phyloP scores from a whole-genome alignment of 768 basidiomycete genomes.

The Macrolepiota albuminosa region DNA sequence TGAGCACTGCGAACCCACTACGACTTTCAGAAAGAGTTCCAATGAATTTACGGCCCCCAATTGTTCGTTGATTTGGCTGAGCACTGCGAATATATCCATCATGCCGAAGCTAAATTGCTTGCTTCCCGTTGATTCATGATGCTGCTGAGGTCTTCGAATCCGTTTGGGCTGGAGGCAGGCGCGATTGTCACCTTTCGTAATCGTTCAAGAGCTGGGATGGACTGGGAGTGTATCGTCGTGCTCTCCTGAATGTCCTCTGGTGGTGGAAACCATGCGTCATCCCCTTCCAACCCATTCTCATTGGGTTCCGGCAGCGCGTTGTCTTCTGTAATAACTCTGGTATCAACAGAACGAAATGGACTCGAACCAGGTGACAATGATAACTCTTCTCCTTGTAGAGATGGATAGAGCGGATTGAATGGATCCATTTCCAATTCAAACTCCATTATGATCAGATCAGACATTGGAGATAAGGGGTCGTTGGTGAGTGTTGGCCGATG shows the following conservation, averaged over 20 bases:
- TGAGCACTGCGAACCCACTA: conserved; percentile 70
- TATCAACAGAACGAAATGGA: not conserved
- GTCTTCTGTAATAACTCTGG: not conserved
- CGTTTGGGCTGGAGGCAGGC: conserved; percentile 8
- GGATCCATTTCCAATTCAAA: conserved; percentile 73
- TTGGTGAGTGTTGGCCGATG: conserved; percentile 43
- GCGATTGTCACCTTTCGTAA: conserved; percentile 43
- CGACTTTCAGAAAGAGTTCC: conserved; percentile 65
- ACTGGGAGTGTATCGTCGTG: conserved; percentile 64
- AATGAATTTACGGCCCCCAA: conserved; percentile 61
- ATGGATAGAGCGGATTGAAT: conserved; percentile 67
- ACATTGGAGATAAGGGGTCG: conserved; percentile 4
- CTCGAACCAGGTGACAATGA: not conserved
- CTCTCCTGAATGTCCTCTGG: conserved; percentile 63
- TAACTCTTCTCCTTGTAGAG: conserved; percentile 10
- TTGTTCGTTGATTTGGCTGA: conserved; percentile 79
- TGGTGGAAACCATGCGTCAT: conserved; percentile 37
- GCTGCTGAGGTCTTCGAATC: conserved; percentile 10
- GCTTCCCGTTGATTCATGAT: conserved; percentile 12
- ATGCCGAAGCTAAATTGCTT: conserved; percentile 41
- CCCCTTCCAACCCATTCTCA: conserved; percentile 9
- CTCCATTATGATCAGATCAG: conserved; percentile 60
- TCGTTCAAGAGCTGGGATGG: conserved; percentile 66
- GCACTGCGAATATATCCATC: conserved; percentile 80
- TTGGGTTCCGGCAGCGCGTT: not conserved